Base-by-base conservation (phyloP, 805 yeast species). In the Barnettozyma californica region DNA sequence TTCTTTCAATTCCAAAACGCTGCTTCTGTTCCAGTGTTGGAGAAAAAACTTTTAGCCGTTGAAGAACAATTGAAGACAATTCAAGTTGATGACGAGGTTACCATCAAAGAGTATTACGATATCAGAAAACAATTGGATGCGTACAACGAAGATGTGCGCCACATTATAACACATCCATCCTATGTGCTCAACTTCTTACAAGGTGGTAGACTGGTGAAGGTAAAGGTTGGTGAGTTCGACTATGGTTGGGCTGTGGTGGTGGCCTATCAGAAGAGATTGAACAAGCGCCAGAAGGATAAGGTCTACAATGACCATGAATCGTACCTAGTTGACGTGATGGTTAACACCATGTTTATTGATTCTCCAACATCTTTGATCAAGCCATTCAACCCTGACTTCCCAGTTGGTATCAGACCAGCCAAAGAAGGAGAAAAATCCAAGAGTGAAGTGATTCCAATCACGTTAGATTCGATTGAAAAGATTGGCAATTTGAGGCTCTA, bases 191-290 rank as follows among this genome's bases (percentile, higher is more conserved):
- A 87, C 25, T 95, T 87, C 64, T 70, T 94, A 59, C 95, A 90
- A 65, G 82, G 87, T 14, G 99, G 99, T 27, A 79, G 99, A 66
- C 76, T 94, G 49, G 68, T 91, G 31, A 80, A 82, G 57, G 79
- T 91, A 11, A 75, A 74, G 47, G 74, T 91, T 44, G 68, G 66
- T 19, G 71, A 69, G 7, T 67, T 76, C 42, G 86, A 89, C 52
- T 95, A 90, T 64, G 97, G 97, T n/a, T 94, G 99, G 99, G 97
- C 92, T 49, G 85, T 87, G 62, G 94, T 91, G 11, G 81, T 87
- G 10, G 80, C 81, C 42, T 87, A 83, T 57, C 73, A 78, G 38
- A 91, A 89, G 66, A 77, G 98, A 63, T 67, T 69, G 42, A 78
- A 72, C 59, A 84, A 81, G 60, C 76, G 85, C 62, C 75, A 77